A percentile compares a stretch with the other conserved stretches of the same genome.
phyloP scores from a whole-genome alignment of 2,329 filamentous ascomycete species.

The Sporothrix sp. region DNA sequence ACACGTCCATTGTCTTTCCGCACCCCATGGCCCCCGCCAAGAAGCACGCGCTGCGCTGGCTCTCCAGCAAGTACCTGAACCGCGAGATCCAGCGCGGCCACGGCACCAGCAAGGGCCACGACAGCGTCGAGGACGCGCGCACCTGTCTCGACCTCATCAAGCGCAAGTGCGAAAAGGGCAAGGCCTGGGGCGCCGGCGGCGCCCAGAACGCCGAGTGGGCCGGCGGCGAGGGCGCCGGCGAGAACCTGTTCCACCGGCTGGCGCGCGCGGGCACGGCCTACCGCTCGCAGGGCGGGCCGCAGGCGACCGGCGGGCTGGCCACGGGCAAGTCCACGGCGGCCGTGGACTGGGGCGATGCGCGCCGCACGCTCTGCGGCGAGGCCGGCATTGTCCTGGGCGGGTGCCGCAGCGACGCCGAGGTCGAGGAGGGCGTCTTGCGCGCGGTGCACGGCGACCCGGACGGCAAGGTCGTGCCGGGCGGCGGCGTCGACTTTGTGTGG shows the following conservation, averaged over 20 bases:
- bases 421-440: constrained; percentile 44
- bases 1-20: constrained; percentile 82
- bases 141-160: constrained; percentile 90
- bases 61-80: constrained; percentile 74
- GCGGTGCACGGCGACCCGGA: constrained; percentile 50
- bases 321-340: constrained; percentile 59
- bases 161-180: constrained; percentile 90
- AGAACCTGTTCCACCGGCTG: constrained; percentile 84
- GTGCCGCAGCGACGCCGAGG: constrained; percentile 51
- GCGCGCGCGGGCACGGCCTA: constrained; percentile 52
- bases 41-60: constrained; percentile 83
- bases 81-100: constrained; percentile 78
- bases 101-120: constrained; percentile 61
- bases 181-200: constrained; percentile 59
- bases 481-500: constrained; percentile 58
- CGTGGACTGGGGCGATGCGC: constrained; percentile 81
- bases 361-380: constrained; percentile 45
- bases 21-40: constrained; percentile 82
- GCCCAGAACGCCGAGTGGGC: constrained; percentile 11
- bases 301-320: constrained; percentile 45
- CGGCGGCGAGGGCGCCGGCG: constrained; percentile 58
- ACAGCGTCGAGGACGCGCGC: constrained; percentile 85
- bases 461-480: constrained; percentile 45
- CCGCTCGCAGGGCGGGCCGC: constrained; percentile 48
- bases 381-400: constrained; percentile 44